Evolutionary conservation across 768 basidiomycete species (phyloP).

Genomic region (Sarcomyxa edulis): DNA sequence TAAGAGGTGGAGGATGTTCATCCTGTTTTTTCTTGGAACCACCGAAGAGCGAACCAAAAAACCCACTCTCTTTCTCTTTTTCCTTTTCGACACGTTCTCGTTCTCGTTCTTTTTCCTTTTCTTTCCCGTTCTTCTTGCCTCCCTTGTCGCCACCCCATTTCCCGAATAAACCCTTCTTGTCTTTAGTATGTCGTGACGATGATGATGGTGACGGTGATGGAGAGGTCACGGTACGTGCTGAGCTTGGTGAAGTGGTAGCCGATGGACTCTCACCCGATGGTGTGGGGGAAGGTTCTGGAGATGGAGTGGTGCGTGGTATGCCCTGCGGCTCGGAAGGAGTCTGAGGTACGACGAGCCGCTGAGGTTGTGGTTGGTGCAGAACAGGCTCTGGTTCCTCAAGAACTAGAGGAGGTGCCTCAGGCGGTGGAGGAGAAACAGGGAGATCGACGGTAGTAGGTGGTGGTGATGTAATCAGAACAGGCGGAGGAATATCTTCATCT

Average conservation of each 20-base stretch:
- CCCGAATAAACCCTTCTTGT: conserved; percentile 53
- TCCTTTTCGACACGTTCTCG: conserved; percentile 51
- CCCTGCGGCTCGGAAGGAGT: conserved; percentile 26
- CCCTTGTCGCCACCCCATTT: conserved; percentile 54
- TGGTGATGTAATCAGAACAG: conserved; percentile 26
- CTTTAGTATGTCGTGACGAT: conserved; percentile 61
- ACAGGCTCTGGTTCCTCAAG: conserved; percentile 32
- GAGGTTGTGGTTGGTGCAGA: conserved; percentile 66
- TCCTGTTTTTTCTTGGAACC: conserved; percentile 83
- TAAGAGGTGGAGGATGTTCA: conserved; percentile 26
- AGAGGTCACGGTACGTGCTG: conserved; percentile 19
- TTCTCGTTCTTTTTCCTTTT: conserved; percentile 37
- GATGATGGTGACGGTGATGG: conserved; percentile 21
- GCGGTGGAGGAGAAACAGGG: conserved; percentile 10
- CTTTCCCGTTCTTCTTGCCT: conserved; percentile 35
- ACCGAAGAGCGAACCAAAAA: conserved; percentile 91
- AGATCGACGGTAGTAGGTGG: conserved; percentile 15
- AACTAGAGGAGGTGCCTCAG: conserved; percentile 26
- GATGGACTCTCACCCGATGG: conserved; percentile 16
- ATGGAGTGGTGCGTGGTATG: conserved; percentile 59
- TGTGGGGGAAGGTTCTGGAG: conserved; percentile 28
- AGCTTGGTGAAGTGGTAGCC: conserved; percentile 20
- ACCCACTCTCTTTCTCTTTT: conserved; percentile 73
- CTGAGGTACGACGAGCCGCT: conserved; percentile 42
- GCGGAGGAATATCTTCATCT: conserved; percentile 33